These are phyloP conservation scores for Aspergillus vadensis DNA, from an alignment of 2,329 filamentous ascomycete species.

Conservation along the genomic window DNA sequence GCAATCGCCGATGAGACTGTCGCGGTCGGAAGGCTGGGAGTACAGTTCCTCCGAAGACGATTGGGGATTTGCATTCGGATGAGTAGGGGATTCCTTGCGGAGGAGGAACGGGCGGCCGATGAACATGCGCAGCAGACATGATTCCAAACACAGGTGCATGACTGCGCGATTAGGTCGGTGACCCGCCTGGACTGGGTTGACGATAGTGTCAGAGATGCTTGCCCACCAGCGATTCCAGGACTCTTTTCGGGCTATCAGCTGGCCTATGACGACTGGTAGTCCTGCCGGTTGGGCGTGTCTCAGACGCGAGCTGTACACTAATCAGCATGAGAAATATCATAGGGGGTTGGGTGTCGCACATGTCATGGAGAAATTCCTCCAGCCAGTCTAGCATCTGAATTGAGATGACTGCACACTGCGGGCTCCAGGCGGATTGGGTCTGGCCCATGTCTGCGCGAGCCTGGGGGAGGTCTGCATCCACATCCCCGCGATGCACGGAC, in stretches of 20 bases:
- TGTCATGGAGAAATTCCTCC: constrained; percentile 24
- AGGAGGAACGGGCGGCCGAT: constrained; percentile 54
- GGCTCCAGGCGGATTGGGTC: constrained; percentile 35
- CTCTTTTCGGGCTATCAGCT: constrained; percentile 13
- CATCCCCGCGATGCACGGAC: constrained; percentile 52
- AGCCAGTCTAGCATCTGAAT: constrained; percentile 23
- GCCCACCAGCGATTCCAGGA: constrained; percentile 20
- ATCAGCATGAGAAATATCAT: neutral
- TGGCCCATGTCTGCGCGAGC: neutral
- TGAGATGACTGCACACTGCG: constrained; percentile 42
- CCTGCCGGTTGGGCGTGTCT: constrained; percentile 17
- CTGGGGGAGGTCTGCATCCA: constrained; percentile 52
- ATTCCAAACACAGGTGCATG: constrained; percentile 43
- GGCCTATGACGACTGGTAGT: constrained; percentile 11
- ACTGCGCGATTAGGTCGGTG: constrained; percentile 16
- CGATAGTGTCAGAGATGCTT: constrained; percentile 2
- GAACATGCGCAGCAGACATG: constrained; percentile 53
- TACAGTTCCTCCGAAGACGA: neutral
- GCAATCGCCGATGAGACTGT: constrained; percentile 29
- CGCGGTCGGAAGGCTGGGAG: constrained; percentile 1
- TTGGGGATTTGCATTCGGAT: neutral
- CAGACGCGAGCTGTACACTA: constrained; percentile 20
- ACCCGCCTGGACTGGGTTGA: neutral
- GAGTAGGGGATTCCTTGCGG: constrained; percentile 1
- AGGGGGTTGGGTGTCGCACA: constrained; percentile 18